These are phyloP conservation scores for Cyberlindnera veronae DNA, from an alignment of 805 yeast genomes.

Conservation along the genomic window DNA sequence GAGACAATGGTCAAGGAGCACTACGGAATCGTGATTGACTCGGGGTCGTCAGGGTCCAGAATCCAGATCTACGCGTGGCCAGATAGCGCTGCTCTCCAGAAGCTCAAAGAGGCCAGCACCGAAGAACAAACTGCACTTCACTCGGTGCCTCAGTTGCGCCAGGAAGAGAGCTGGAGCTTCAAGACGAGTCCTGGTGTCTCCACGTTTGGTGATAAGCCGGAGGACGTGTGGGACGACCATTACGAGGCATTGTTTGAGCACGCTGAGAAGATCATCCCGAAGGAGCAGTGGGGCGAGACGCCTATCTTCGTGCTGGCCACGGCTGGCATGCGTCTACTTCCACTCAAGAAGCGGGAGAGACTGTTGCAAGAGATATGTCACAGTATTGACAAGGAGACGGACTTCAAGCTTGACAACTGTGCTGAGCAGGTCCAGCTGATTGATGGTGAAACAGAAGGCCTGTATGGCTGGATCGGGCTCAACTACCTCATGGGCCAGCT, in stretches of 20 bases:
- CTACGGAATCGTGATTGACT: slow-evolving; percentile 89
- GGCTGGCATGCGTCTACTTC: slow-evolving; percentile 90
- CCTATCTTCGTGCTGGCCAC: slow-evolving; percentile 93
- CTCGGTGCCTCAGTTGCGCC: slow-evolving; percentile 66
- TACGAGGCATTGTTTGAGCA: slow-evolving; percentile 58
- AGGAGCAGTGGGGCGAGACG: slow-evolving; percentile 53
- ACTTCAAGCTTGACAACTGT: slow-evolving; percentile 57
- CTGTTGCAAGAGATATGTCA: slow-evolving; percentile 62
- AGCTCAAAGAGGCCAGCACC: slow-evolving; percentile 9
- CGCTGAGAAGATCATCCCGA: slow-evolving; percentile 72
- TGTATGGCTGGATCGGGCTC: slow-evolving; percentile 93
- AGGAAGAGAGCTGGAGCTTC: slow-evolving; percentile 62
- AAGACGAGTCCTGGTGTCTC: slow-evolving; percentile 88
- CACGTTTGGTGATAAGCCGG: slow-evolving; percentile 49
- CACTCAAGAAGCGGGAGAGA: slow-evolving; percentile 45
- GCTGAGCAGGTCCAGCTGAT: slow-evolving; percentile 74
- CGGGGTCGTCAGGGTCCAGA: slow-evolving; percentile 95
- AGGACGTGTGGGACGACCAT: slow-evolving; percentile 68
- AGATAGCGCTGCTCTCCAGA: slow-evolving; percentile 39
- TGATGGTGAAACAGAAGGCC: slow-evolving; percentile 92
- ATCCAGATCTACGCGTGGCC: slow-evolving; percentile 82
- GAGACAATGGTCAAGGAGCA: slow-evolving; percentile 22
- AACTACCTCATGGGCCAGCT: slow-evolving; percentile 76
- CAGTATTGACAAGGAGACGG: slow-evolving; percentile 48
- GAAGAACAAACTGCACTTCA: slow-evolving; percentile 35